Conservation (phyloP, 1,139 yeast species). For the Komagataea norvegica region DNA sequence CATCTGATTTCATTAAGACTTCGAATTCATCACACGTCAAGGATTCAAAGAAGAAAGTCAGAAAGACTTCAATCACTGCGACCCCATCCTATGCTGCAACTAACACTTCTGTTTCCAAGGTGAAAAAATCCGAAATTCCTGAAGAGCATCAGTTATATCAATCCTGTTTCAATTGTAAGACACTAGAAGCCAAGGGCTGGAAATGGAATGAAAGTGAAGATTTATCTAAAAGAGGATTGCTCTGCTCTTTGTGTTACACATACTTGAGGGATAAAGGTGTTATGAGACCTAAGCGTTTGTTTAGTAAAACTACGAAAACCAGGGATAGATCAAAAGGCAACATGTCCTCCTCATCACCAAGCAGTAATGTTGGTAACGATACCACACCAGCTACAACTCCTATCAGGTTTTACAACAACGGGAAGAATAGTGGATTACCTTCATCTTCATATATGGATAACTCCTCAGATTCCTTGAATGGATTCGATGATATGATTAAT, state of each 20-base stretch:
- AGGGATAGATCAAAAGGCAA: conserved; percentile 5
- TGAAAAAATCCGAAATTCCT: conserved; percentile 7
- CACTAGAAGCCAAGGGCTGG: conserved; percentile 24
- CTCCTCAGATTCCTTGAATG: conserved; percentile 36
- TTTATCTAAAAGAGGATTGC: conserved; percentile 20
- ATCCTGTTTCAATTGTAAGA: conserved; percentile 24
- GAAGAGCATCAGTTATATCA: conserved; percentile 14
- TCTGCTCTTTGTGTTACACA: conserved; percentile 23
- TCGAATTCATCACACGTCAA: conserved; percentile 5
- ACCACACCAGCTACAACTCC: conserved; percentile 16
- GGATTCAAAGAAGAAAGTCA: conserved; percentile 5
- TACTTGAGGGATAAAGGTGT: conserved; percentile 21
- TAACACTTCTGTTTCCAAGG: conserved; percentile 1
- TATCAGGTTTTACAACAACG: conserved; percentile 7
- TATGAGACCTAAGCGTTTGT: conserved; percentile 24
- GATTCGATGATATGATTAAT: conserved; percentile 43
- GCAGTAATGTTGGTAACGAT: conserved; percentile 16
- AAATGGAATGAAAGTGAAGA: conserved; percentile 25
- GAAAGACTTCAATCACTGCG: conserved; percentile 6
- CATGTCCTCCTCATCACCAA: conserved; percentile 17
- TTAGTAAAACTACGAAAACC: conserved; percentile 12
- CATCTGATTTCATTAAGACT: conserved; percentile 23
- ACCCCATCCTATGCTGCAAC: conserved; percentile 2
- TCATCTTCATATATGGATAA: conserved; percentile 10
- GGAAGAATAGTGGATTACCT: conserved; percentile 6